phyloP scores from a whole-genome alignment of 345 rosid genomes.

The Litchi chinensis region DNA sequence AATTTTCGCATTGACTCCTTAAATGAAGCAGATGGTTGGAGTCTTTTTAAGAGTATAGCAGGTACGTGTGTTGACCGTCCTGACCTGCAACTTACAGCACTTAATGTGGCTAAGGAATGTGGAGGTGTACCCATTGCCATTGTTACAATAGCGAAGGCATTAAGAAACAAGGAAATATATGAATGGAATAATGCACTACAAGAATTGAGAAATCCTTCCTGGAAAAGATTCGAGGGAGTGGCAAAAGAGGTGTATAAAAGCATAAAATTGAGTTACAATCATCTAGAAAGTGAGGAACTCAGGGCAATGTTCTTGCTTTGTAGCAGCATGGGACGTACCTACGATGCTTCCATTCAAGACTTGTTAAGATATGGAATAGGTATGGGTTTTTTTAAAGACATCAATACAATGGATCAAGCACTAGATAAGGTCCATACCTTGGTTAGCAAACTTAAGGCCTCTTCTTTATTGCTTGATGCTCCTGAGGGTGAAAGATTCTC shows the following conservation, averaged over 20 bases:
- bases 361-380: conserved; percentile 31
- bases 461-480: conserved; percentile 22
- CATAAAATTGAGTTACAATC: conserved; percentile 26
- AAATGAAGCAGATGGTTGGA: conserved; percentile 1
- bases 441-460: conserved; percentile 26
- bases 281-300: conserved; percentile 25
- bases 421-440: conserved; percentile 7
- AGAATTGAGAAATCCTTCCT: conserved; percentile 1
- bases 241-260: neutral
- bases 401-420: neutral
- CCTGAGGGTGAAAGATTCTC: neutral
- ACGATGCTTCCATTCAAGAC: neutral
- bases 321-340: neutral
- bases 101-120: neutral
- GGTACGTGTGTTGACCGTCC: neutral
- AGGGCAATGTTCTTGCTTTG: conserved; percentile 32
- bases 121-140: conserved; percentile 20
- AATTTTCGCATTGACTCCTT: neutral
- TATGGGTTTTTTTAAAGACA: conserved; percentile 19
- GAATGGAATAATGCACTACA: conserved; percentile 29
- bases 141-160: neutral
- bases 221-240: neutral
- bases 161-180: neutral
- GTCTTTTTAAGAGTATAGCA: neutral
- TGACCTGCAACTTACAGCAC: neutral